phyloP scores from a whole-genome alignment of 495 filamentous ascomycete species.

The Parachaetomium inaequale region DNA sequence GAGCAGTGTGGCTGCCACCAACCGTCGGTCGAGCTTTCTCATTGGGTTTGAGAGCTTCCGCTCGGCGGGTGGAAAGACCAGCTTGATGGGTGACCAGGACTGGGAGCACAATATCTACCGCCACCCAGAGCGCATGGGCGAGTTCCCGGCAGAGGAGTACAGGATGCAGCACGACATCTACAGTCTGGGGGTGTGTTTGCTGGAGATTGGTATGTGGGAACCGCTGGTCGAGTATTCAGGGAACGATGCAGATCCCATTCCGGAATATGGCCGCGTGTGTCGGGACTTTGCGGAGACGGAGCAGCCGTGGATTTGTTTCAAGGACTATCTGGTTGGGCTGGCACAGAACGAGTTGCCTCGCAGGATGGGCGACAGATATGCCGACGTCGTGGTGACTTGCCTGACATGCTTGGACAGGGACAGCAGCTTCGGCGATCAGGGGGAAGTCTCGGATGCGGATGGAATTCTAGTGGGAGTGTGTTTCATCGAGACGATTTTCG shows the following conservation, averaged over 20 bases:
- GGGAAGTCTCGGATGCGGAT: slow-evolving; percentile 49
- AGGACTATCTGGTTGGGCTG: slow-evolving; percentile 31
- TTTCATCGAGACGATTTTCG: slow-evolving; percentile 43
- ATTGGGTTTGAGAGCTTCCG: slow-evolving; percentile 53
- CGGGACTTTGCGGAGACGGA: background rate
- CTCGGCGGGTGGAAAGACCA: slow-evolving; percentile 9
- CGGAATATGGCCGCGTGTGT: background rate
- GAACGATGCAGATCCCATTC: background rate
- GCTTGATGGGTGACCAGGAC: slow-evolving; percentile 33
- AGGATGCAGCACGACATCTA: slow-evolving; percentile 63
- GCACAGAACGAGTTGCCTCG: no score
- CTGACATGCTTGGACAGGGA: slow-evolving; percentile 51
- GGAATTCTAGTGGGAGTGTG: slow-evolving; percentile 48
- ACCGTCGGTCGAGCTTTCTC: slow-evolving; percentile 33
- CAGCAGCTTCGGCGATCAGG: slow-evolving; percentile 43
- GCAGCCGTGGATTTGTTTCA: background rate
- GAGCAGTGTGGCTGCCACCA: background rate
- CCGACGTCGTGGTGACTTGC: slow-evolving; percentile 47
- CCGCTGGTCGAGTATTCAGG: slow-evolving; percentile 37
- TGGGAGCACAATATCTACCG: slow-evolving; percentile 53
- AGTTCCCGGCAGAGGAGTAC: slow-evolving; percentile 37
- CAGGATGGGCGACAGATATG: slow-evolving; percentile 48
- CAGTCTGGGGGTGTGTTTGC: slow-evolving; percentile 56
- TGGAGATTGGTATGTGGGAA: slow-evolving; percentile 59
- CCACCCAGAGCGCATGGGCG: slow-evolving; percentile 51